These are phyloP conservation scores for Tolypocladium cylindrosporum DNA, from an alignment of 2,329 filamentous ascomycete species.

Conservation along the genomic window DNA sequence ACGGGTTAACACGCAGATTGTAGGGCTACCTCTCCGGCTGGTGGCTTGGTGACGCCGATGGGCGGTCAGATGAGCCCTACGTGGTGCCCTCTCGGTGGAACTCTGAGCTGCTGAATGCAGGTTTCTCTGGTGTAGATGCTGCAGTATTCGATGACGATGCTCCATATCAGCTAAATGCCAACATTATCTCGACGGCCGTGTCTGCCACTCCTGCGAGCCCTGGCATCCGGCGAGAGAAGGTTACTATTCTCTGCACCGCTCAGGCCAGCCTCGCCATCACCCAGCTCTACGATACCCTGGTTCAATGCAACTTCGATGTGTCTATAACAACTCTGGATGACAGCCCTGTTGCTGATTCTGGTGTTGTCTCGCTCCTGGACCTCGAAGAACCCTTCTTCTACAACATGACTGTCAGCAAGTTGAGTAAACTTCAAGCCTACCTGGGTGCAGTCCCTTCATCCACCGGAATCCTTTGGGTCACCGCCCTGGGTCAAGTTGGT, in stretches of 20 bases:
- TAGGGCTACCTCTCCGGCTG: constrained; percentile 15
- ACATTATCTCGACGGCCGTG: not conserved
- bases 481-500: constrained; percentile 11
- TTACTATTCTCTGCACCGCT: not conserved
- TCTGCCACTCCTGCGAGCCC: not conserved
- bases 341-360: not conserved
- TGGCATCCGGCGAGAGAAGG: not conserved
- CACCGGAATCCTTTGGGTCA: constrained; percentile 18
- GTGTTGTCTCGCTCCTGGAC: constrained; percentile 3
- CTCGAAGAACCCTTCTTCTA: constrained; percentile 6
- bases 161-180: not conserved
- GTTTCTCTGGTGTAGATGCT: constrained; percentile 12
- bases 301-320: not conserved
- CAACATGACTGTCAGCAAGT: constrained; percentile 1
- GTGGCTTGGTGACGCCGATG: constrained; percentile 21
- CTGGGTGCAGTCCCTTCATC: constrained; percentile 2
- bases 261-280: not conserved
- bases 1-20: no score
- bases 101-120: constrained; percentile 12
- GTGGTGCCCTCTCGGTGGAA: constrained; percentile 13
- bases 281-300: not conserved
- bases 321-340: not conserved
- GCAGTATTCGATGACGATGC: not conserved
- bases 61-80: constrained; percentile 14
- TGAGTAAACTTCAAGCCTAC: constrained; percentile 1